These are phyloP conservation scores for Fusarium sp. DNA, from an alignment of 2,329 filamentous ascomycete species.

Conservation along the genomic window DNA sequence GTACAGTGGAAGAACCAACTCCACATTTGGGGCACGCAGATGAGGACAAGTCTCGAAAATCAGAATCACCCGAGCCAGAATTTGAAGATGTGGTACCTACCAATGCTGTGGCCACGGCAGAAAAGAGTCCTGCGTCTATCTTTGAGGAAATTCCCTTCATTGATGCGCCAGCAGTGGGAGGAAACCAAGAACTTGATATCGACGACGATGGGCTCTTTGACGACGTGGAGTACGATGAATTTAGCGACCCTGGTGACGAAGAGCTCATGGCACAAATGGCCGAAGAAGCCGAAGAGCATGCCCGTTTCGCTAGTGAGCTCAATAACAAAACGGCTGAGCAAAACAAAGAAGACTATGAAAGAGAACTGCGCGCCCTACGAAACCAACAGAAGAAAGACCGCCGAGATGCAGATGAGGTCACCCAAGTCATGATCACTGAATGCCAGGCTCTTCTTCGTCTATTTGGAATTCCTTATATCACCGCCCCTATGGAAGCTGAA, in stretches of 20 bases:
- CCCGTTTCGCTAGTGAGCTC: slow-evolving; percentile 86
- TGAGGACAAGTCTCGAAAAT: slow-evolving; percentile 38
- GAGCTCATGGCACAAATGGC: slow-evolving; percentile 87
- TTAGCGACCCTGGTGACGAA: slow-evolving; percentile 90
- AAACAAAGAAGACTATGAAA: slow-evolving; percentile 82
- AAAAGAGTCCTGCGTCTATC: slow-evolving; percentile 17
- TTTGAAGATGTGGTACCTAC: slow-evolving; percentile 48
- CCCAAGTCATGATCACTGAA: slow-evolving; percentile 93
- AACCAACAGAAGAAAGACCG: slow-evolving; percentile 97
- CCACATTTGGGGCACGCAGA: background rate
- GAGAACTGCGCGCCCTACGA: slow-evolving; percentile 84
- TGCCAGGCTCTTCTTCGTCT: slow-evolving; percentile 89
- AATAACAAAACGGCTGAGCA: slow-evolving; percentile 77
- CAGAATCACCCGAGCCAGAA: slow-evolving; percentile 48
- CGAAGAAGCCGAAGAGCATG: slow-evolving; percentile 91
- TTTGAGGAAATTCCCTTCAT: slow-evolving; percentile 24
- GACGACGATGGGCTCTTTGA: slow-evolving; percentile 55
- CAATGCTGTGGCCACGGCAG: slow-evolving; percentile 12
- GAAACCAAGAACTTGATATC: slow-evolving; percentile 9
- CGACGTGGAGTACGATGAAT: slow-evolving; percentile 74
- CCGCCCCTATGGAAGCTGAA: slow-evolving; percentile 98
- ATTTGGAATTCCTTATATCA: slow-evolving; percentile 96
- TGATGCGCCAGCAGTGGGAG: background rate
- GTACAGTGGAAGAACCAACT: background rate
- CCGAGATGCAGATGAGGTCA: slow-evolving; percentile 95